Conservation (phyloP, 768 basidiomycete species). For the Antrodiella citrinella region DNA sequence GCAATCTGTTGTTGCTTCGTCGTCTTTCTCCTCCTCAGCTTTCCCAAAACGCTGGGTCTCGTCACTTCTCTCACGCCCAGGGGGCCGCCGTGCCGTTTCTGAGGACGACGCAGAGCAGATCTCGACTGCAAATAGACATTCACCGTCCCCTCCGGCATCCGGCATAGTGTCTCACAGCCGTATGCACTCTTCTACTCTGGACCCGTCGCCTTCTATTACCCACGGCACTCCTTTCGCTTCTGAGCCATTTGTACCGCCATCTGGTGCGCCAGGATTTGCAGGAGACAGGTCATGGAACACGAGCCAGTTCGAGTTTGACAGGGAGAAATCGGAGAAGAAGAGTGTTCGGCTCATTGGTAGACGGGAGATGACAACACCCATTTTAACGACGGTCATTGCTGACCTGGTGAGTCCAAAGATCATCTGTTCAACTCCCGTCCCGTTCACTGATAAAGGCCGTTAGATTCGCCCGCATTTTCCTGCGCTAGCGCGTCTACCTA, state of each 20-base stretch:
- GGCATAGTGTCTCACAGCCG: not conserved
- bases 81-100: not conserved
- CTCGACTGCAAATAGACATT: not conserved
- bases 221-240: slow-evolving; percentile 47
- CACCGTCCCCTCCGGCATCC: not conserved
- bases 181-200: not conserved
- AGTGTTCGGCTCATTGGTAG: slow-evolving; percentile 47
- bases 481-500: slow-evolving; percentile 61
- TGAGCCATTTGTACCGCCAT: slow-evolving; percentile 37
- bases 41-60: slow-evolving; percentile 47
- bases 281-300: slow-evolving; percentile 66
- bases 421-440: not conserved
- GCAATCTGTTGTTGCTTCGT: slow-evolving; percentile 34
- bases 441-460: not conserved
- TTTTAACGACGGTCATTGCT: slow-evolving; percentile 48
- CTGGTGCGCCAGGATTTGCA: slow-evolving; percentile 70
- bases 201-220: slow-evolving; percentile 13
- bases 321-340: slow-evolving; percentile 29
- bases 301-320: slow-evolving; percentile 31
- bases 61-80: slow-evolving; percentile 29
- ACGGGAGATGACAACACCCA: slow-evolving; percentile 41
- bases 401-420: slow-evolving; percentile 41
- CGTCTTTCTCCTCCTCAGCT: slow-evolving; percentile 19
- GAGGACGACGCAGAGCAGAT: not conserved
- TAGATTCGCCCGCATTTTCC: slow-evolving; percentile 70